A percentile compares a stretch with the other conserved stretches of the same genome.
These are phyloP conservation scores for Leccinum barrowsii DNA, from an alignment of 768 basidiomycete genomes.

Conservation along the genomic window DNA sequence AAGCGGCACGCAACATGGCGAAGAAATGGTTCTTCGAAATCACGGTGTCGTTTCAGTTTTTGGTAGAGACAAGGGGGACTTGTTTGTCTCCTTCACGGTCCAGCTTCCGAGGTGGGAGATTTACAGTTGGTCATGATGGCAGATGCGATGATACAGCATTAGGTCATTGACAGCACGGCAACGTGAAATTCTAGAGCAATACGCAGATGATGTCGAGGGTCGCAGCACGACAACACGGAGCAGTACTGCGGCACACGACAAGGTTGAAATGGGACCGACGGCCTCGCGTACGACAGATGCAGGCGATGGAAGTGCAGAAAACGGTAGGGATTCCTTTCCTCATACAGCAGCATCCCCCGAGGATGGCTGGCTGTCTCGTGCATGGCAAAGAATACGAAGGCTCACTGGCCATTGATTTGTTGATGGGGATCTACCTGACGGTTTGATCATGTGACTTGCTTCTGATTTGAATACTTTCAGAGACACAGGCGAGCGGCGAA, in stretches of 20 bases:
- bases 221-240: slow-evolving; percentile 28
- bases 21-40: slow-evolving; percentile 92
- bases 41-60: slow-evolving; percentile 72
- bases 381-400: slow-evolving; percentile 63
- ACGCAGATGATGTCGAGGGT: slow-evolving; percentile 92
- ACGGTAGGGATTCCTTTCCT: slow-evolving; percentile 76
- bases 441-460: slow-evolving; percentile 18
- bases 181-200: slow-evolving; percentile 82
- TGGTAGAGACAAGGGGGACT: slow-evolving; percentile 66
- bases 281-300: slow-evolving; percentile 17
- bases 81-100: slow-evolving; percentile 86
- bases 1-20: slow-evolving; percentile 90
- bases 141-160: slow-evolving; percentile 10
- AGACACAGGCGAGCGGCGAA: slow-evolving; percentile 16
- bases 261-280: slow-evolving; percentile 18
- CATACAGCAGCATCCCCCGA: slow-evolving; percentile 48
- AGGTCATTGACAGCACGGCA: slow-evolving; percentile 84
- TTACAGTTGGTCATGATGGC: slow-evolving; percentile 3
- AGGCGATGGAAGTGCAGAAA: slow-evolving; percentile 32
- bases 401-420: slow-evolving; percentile 69
- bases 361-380: slow-evolving; percentile 68
- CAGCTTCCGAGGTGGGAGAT: slow-evolving; percentile 80
- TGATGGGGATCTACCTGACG: slow-evolving; percentile 40
- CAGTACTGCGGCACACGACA: slow-evolving; percentile 10
- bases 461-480: slow-evolving; percentile 31